A percentile compares a stretch with the other conserved stretches of the same genome.
These are phyloP conservation scores for Papilionanthe hybrid DNA, from an alignment of 116 monocot genomes.

Conservation along the genomic window DNA sequence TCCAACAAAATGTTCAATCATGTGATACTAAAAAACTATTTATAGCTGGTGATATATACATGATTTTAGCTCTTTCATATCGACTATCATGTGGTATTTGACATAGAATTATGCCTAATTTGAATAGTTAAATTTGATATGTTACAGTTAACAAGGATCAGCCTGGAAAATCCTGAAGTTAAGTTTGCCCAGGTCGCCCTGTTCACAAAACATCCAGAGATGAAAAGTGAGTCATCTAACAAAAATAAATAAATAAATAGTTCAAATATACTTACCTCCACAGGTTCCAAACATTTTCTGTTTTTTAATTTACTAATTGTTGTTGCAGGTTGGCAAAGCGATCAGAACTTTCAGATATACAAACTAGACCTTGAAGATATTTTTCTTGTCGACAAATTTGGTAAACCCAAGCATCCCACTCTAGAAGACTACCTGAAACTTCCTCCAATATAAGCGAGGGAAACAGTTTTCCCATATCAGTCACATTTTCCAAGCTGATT, in stretches of 20 bases:
- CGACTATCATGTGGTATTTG: too few relatives aligned
- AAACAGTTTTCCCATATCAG: background rate
- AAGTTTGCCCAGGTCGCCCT: constrained; percentile 7
- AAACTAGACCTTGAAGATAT: constrained; percentile 9
- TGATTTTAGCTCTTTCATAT: too few relatives aligned
- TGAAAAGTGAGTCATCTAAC: background rate
- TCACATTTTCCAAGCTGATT: too few relatives aligned
- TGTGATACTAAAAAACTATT: too few relatives aligned
- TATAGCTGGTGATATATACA: too few relatives aligned
- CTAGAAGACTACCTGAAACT: background rate
- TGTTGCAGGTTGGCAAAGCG: background rate
- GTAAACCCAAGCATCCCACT: background rate
- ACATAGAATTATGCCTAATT: background rate
- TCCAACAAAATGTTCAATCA: too few relatives aligned
- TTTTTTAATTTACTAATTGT: background rate
- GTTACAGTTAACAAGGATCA: background rate
- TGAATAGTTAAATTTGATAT: background rate
- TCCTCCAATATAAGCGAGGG: background rate
- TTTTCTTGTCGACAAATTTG: background rate
- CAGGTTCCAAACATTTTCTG: background rate
- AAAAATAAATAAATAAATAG: background rate
- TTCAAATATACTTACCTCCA: background rate
- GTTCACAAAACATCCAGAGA: constrained; percentile 2
- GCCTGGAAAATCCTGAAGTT: background rate
- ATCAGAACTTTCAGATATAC: constrained; percentile 3